These are phyloP conservation scores for Achaetomiella virescens DNA, from an alignment of 495 filamentous ascomycete genomes.

Conservation along the genomic window DNA sequence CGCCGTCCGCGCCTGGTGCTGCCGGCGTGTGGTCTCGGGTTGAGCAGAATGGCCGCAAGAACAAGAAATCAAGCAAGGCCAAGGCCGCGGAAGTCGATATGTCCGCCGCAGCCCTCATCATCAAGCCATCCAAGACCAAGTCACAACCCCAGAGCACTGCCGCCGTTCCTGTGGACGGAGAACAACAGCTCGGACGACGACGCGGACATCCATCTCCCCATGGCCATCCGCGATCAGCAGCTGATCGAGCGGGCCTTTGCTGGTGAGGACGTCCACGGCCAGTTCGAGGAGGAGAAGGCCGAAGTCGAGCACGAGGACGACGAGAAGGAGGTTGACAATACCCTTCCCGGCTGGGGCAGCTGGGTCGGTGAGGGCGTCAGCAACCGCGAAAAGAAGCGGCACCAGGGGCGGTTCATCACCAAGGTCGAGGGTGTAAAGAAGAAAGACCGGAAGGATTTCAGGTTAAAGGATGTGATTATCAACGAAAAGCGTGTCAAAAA, in stretches of 20 bases:
- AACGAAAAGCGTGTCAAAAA: conserved; percentile 89
- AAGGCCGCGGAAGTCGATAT: conserved; percentile 35
- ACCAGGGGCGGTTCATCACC: conserved; percentile 55
- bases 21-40: conserved; percentile 34
- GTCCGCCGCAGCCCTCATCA: conserved; percentile 28
- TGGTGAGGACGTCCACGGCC: conserved; percentile 76
- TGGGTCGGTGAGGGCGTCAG: conserved; percentile 77
- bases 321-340: conserved; percentile 76
- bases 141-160: conserved; percentile 8
- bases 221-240: conserved; percentile 69
- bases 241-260: conserved; percentile 83
- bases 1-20: conserved; percentile 11
- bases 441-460: conserved; percentile 69
- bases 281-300: conserved; percentile 77
- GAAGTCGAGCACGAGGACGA: conserved; percentile 70
- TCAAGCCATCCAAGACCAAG: conserved; percentile 25
- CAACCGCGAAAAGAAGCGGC: conserved; percentile 51
- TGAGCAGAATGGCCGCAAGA: conserved; percentile 26
- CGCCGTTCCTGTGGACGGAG: conserved; percentile 9
- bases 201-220: conserved; percentile 49
- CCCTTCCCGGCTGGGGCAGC: conserved; percentile 86
- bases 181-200: conserved; percentile 50
- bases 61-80: conserved; percentile 25
- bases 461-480: conserved; percentile 78
- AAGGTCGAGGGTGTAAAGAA: conserved; percentile 75